Percentiles rank a stretch among this genome's conserved stretches.
phyloP scores from a whole-genome alignment of 768 basidiomycete species.

The Boletus vinaceobasis region DNA sequence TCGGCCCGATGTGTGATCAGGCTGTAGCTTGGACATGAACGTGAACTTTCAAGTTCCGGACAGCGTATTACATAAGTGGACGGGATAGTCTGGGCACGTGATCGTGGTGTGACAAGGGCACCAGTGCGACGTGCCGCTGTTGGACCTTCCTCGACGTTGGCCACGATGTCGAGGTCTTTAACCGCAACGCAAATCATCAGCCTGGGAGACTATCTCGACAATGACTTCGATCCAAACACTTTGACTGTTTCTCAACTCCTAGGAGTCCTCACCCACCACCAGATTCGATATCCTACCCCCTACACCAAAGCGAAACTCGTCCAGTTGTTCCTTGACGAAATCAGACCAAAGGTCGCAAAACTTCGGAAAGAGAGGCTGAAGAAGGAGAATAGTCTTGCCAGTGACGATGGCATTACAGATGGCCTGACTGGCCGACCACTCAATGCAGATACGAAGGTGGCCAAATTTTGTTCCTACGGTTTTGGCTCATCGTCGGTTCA shows the following conservation, averaged over 20 bases:
- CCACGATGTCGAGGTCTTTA: constrained; percentile 61
- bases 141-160: constrained; percentile 12
- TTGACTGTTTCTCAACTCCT: constrained; percentile 81
- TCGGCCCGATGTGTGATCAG: constrained; percentile 5
- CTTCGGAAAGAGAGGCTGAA: constrained; percentile 63
- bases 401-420: constrained; percentile 80
- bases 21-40: neutral
- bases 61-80: neutral
- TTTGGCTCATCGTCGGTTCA: constrained; percentile 7
- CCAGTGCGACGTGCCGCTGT: neutral
- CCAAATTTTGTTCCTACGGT: constrained; percentile 4
- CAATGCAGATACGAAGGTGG: constrained; percentile 45
- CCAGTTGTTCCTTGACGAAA: constrained; percentile 72
- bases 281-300: constrained; percentile 67
- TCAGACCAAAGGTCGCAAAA: constrained; percentile 55
- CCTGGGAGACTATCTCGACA: constrained; percentile 74
- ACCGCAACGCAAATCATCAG: constrained; percentile 76
- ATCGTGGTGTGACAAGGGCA: constrained; percentile 7
- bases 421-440: constrained; percentile 77
- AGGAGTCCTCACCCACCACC: constrained; percentile 74
- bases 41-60: neutral
- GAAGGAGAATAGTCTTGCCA: constrained; percentile 67
- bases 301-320: constrained; percentile 78
- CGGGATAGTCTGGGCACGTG: constrained; percentile 16
- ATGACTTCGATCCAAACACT: constrained; percentile 67